Evolutionary conservation across 176 grass and related monocot genomes (phyloP).

Genomic region (Poa annua): DNA sequence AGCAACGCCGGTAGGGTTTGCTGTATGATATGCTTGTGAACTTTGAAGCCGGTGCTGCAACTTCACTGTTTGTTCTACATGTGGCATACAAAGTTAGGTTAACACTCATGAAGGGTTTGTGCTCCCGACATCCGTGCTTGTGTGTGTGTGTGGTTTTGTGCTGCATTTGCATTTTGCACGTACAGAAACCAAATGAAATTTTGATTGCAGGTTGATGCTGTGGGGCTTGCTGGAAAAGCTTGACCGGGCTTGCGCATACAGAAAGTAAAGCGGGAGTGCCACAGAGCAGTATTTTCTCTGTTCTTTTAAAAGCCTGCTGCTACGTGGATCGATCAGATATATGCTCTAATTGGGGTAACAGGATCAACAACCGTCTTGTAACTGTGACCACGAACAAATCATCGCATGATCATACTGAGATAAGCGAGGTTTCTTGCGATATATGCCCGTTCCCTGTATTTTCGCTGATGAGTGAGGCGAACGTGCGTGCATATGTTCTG

Average conservation of each 20-base stretch:
- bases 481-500: conserved; percentile 47
- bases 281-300: conserved; percentile 26
- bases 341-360: conserved; percentile 34
- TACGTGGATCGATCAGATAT: conserved; percentile 34
- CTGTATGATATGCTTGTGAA: neutral
- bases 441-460: conserved; percentile 33
- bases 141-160: neutral
- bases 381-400: conserved; percentile 18
- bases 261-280: neutral
- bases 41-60: conserved; percentile 54
- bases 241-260: conserved; percentile 15
- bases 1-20: conserved; percentile 27
- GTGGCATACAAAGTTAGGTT: conserved; percentile 33
- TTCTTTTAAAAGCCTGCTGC: conserved; percentile 29
- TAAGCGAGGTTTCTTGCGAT: conserved; percentile 32
- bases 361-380: conserved; percentile 29
- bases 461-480: conserved; percentile 8
- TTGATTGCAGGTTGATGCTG: neutral
- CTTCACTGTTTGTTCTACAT: conserved; percentile 42
- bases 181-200: neutral
- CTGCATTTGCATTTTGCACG: conserved; percentile 34
- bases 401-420: conserved; percentile 24
- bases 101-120: conserved; percentile 11
- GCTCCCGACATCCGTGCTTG: neutral
- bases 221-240: conserved; percentile 15